Evolutionary conservation across 2,329 filamentous ascomycete genomes (phyloP), one percentile per base, ranked within the genome.

Genomic region (Scorias spongiosa): DNA sequence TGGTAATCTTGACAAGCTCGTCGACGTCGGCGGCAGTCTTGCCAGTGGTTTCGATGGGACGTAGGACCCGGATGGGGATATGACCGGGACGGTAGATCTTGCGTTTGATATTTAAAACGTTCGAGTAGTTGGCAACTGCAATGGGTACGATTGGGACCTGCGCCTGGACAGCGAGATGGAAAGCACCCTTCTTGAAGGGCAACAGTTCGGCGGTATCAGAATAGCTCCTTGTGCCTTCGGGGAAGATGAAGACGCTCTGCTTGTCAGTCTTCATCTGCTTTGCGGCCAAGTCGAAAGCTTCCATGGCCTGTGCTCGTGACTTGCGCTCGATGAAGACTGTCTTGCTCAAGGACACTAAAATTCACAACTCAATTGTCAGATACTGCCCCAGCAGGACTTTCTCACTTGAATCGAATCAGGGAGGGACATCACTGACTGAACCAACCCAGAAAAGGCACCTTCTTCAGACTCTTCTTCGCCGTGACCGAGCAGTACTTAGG

Each of bases 131-230:
- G 15, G 66, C 69, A n/a, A 64, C 61, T 2, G 71, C 69, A 30
- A 93, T 74, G 0, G 91, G 91, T 2, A 98, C 81, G 55, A 98
- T 84, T 20, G 88, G 88, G 5, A 95, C 91, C 51, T 86, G 83
- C 2, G 89, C 89, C 70, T 96, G 84, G 15, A 98, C 77, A 39
- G 91, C 91, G 29, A 98, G 74, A 63, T 98, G 89, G 66, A 98
- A 98, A 40, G 89, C 91, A 47, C 91, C 91, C 71, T 98, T 98
- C 69, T 98, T 98, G 73, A 96, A 98, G n/a, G 87, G 84, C 44
- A 96, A 70, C 55, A 98, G 67, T 46, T 74, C 76, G 1, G 91
- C 84, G 44, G 88, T 80, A 54, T 81, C 77, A 45, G 83, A 74
- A 66, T 96, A 94, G 61, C 84, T 93, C 52, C 91, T 76, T 1